Base-by-base conservation (phyloP, 352 stramenopile species). In the Phytophthora litchii region DNA sequence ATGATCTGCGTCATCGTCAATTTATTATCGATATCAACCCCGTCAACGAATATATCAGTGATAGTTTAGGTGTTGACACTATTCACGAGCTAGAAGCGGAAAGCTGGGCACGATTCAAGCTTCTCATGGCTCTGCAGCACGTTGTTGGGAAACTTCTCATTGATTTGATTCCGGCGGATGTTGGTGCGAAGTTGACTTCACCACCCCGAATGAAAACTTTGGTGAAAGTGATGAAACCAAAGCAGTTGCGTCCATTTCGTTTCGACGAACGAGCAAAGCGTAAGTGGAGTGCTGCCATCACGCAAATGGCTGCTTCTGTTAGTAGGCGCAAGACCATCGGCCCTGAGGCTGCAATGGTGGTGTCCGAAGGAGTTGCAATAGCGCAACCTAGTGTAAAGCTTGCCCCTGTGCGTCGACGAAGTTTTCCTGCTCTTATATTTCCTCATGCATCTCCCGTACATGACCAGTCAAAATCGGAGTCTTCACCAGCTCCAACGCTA, bases 71-170 rank as follows among this genome's bases (percentile, higher is more conserved):
- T 11, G 76, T 86, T n/a, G 49, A 67, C 0, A 57, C 76, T 16
- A 14, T 89, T 3, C 51, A 45, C 3, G 21, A 51, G 0, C 58
- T 91, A 0, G 79, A 89, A 36, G 55, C 32, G 0, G 81, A 91
- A 38, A 81, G 73, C 53, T 91, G 81, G 81, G 37, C 59, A 1
- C 70, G 81, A 3, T 80, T 65, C 31, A 74, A 72, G 17, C 74
- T 78, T 16, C 51, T 86, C 2, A 56, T 67, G 6, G 41, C 57
- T 2, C 52, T 86, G 13, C 54, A 77, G 16, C 63, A 73, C 45
- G 53, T 31, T 0, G 57, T 83, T 0, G 47, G 9, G 1, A 60
- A 68, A 1, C 58, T 85, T 19, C 69, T 84, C 52, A 57, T 84
- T 0, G 60, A 59, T 55, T 66, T 8, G 45, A 20, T 0, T 8